A percentile compares a stretch with the other conserved stretches of the same genome.
These are phyloP conservation scores for Polytrichum commune DNA, from an alignment of 225 moss, liverwort and hornwort species.

Conservation along the genomic window DNA sequence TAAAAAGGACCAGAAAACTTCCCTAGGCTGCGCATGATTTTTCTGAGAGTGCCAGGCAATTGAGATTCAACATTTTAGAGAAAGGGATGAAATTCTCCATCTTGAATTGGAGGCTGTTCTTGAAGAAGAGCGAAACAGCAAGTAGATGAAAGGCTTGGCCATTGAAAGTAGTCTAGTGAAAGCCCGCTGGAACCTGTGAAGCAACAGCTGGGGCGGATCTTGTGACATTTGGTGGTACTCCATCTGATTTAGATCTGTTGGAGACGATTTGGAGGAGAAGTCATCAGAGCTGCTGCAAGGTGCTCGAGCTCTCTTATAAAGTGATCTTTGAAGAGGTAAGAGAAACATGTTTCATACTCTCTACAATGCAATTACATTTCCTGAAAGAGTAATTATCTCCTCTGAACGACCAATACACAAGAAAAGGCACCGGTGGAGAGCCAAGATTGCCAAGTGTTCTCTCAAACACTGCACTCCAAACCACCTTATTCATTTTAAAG, in stretches of 20 bases:
- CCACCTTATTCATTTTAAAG: too few species aligned
- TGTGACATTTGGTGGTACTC: conserved; percentile 7
- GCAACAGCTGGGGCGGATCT: conserved; percentile 4
- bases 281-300: conserved; percentile 48
- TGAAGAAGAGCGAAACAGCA: conserved; percentile 56
- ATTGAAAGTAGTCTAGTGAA: conserved; percentile 1
- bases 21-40: conserved; percentile 9
- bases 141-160: conserved; percentile 42
- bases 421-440: conserved; percentile 60
- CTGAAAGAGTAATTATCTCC: conserved; percentile 31
- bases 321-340: conserved; percentile 42
- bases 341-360: conserved; percentile 49
- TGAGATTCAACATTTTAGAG: conserved; percentile 83
- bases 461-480: conserved; percentile 12
- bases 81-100: conserved; percentile 65
- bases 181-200: not conserved
- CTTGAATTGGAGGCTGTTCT: conserved; percentile 69
- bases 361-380: conserved; percentile 37
- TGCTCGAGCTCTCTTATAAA: conserved; percentile 28
- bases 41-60: conserved; percentile 45
- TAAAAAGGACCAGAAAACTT: conserved; percentile 35
- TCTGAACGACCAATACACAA: conserved; percentile 39
- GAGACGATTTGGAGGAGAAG: conserved; percentile 35
- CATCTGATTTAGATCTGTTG: conserved; percentile 22
- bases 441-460: conserved; percentile 67